These are phyloP conservation scores for Aspergillus homomorphus DNA, from an alignment of 495 filamentous ascomycete genomes.

Conservation along the genomic window DNA sequence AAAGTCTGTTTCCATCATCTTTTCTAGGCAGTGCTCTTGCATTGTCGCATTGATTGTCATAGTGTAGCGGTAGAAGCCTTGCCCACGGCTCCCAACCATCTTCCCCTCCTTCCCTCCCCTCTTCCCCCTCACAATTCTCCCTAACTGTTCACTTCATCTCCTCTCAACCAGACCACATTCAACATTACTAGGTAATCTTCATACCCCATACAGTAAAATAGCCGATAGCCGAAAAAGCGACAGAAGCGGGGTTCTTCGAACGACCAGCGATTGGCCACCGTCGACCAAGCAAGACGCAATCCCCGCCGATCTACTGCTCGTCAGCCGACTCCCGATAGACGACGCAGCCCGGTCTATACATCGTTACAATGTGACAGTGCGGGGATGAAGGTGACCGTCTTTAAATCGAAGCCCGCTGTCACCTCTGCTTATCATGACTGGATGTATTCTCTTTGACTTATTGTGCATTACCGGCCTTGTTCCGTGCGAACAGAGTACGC, in stretches of 20 bases:
- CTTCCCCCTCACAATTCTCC: no score
- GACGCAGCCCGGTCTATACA: conserved; percentile 11
- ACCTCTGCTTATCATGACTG: no score
- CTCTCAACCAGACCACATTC: not conserved
- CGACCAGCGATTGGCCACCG: not conserved
- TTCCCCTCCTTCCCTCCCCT: no score
- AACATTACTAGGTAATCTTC: not conserved
- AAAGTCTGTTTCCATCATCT: no score
- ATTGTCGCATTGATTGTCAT: no score
- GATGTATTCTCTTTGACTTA: not conserved
- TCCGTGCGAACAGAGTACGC: no score
- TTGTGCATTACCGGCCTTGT: no score
- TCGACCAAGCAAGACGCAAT: not conserved
- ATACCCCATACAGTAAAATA: not conserved
- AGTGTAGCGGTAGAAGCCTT: no score
- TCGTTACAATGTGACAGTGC: not conserved
- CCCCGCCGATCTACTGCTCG: not conserved
- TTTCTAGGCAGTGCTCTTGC: no score
- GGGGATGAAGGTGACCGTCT: not conserved
- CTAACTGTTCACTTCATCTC: no score
- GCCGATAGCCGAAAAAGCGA: not conserved
- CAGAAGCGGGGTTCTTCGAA: not conserved
- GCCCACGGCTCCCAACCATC: no score
- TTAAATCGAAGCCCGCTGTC: not conserved
- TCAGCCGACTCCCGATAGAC: conserved; percentile 33